Base-by-base conservation (phyloP, 2,329 filamentous ascomycete genomes). In the Stagonosporopsis chrysanthemi region DNA sequence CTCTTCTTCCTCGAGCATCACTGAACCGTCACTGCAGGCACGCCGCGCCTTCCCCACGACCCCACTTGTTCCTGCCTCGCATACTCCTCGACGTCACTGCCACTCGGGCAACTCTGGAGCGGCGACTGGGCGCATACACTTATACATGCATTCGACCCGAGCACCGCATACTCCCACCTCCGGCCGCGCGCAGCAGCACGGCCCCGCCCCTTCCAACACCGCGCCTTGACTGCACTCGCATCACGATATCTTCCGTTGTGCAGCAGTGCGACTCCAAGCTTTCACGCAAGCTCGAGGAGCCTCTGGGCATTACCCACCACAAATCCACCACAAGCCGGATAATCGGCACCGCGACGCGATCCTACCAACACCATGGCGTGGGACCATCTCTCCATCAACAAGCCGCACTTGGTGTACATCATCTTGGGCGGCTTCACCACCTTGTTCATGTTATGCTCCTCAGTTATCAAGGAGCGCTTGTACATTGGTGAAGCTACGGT, bases 401-500 rank as follows among this genome's bases (percentile, higher is more conserved):
- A 89, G 83, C 91, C 95, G 71, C 95, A 99, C 83, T 79, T 98
- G 91, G 95, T 96, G 65, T 99, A 99, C 79, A 92, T 98, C 79
- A 97, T 99, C 79, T 83, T 99, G 54, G 95, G 95, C 71, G 95
- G 94, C 76, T 99, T 99, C 81, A 99, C 95, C 67, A 92, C 90
- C 59, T 82, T 99, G 69, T 99, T 99, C 81, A 99, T 99, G 95
- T 83, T 99, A 58, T 97, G 92, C 78, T 99, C 95, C 58, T 92
- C 96, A 52, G 88, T 98, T 73, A 96, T 99, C 81, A 99, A 99
- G 83, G 95, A 99, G 83, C 90, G 91, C 76, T 85, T 98, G 73
- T 99, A 99, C 81, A 99, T 99, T 76, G 95, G 95, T 74, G 95
- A 99, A 84, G 95, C 95, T 47, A 98, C 95, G 1, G 91, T 99